phyloP scores from a whole-genome alignment of 1,139 yeast species.

The Candida smagusa region DNA sequence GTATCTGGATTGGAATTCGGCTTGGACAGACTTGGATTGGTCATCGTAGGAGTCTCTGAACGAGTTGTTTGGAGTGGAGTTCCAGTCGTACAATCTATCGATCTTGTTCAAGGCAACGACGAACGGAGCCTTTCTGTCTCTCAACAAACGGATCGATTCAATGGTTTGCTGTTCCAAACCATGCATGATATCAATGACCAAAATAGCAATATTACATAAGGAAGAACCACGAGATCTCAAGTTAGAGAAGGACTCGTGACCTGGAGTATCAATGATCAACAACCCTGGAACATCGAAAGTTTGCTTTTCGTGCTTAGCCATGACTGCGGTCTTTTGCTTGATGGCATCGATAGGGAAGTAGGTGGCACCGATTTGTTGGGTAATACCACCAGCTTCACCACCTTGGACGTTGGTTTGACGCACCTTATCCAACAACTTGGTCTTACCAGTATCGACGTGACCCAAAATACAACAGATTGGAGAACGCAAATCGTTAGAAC shows the following conservation, averaged over 20 bases:
- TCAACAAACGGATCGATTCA: conserved; percentile 85
- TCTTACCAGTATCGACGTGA: conserved; percentile 99
- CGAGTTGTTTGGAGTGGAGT: conserved; percentile 82
- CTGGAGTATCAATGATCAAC: conserved; percentile 95
- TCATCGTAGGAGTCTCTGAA: conserved; percentile 89
- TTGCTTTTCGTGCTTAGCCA: conserved; percentile 83
- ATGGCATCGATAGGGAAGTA: conserved; percentile 97
- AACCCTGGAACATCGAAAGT: conserved; percentile 95
- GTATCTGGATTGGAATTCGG: conserved; percentile 86
- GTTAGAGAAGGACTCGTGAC: conserved; percentile 98
- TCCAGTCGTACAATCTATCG: conserved; percentile 96
- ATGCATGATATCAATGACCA: conserved; percentile 98
- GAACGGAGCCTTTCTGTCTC: conserved; percentile 97
- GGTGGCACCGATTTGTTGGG: conserved; percentile 99
- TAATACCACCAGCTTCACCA: conserved; percentile 99
- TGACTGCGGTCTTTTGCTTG: conserved; percentile 83
- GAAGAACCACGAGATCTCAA: conserved; percentile 99
- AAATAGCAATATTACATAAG: conserved; percentile 95
- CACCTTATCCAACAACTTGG: conserved; percentile 90
- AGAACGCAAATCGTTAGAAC: conserved; percentile 72
- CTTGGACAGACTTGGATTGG: conserved; percentile 81
- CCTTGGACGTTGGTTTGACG: conserved; percentile 99
- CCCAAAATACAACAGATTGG: conserved; percentile 99
- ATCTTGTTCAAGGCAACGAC: conserved; percentile 95
- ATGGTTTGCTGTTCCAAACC: conserved; percentile 97